phyloP scores from a whole-genome alignment of 2,329 filamentous ascomycete species.

The Penicillium sp. region DNA sequence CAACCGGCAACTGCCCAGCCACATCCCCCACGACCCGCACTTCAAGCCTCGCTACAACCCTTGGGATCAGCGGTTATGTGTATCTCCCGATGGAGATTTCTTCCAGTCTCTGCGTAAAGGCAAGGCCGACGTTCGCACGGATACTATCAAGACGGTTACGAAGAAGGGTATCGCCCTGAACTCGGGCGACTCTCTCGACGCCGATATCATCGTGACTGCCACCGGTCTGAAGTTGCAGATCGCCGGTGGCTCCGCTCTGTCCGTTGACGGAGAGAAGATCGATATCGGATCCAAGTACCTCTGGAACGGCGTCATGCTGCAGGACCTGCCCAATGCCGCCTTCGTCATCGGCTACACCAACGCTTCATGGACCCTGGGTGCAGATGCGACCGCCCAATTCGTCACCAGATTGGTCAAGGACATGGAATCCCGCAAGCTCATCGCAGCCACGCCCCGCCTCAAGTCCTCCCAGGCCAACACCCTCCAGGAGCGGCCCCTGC shows the following conservation, averaged over 20 bases:
- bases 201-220: constrained; percentile 47
- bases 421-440: constrained; percentile 27
- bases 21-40: constrained; percentile 58
- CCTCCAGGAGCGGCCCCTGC: constrained; percentile 30
- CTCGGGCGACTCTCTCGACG: constrained; percentile 41
- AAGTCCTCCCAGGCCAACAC: constrained; percentile 10
- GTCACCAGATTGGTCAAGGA: constrained; percentile 37
- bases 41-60: constrained; percentile 65
- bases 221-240: constrained; percentile 45
- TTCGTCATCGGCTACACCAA: constrained; percentile 47
- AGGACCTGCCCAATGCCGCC: constrained; percentile 44
- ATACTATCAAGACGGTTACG: constrained; percentile 53
- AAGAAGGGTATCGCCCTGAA: constrained; percentile 50
- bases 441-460: constrained; percentile 31
- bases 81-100: constrained; percentile 62
- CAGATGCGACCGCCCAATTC: constrained; percentile 44
- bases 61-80: constrained; percentile 73
- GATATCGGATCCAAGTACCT: constrained; percentile 37
- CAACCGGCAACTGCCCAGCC: constrained; percentile 52
- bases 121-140: constrained; percentile 55
- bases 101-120: constrained; percentile 53
- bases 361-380: constrained; percentile 47
- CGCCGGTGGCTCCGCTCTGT: constrained; percentile 36
- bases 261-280: constrained; percentile 39
- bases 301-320: constrained; percentile 46